These are phyloP conservation scores for Symmetrospora coprosmae DNA, from an alignment of 768 basidiomycete species.

Conservation along the genomic window DNA sequence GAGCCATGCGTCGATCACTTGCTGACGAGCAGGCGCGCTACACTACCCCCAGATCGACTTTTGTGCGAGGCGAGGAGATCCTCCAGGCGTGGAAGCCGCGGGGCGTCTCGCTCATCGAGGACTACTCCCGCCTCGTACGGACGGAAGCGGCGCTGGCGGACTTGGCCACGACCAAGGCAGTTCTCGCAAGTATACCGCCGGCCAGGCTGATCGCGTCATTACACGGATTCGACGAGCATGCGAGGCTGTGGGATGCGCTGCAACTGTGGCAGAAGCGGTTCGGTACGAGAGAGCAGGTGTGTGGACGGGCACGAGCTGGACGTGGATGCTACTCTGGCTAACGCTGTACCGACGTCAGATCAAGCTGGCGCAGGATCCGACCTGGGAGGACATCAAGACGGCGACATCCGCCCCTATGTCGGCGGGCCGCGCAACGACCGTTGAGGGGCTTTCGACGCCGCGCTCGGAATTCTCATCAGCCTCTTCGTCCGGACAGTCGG, in stretches of 20 bases:
- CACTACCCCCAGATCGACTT: constrained; percentile 52
- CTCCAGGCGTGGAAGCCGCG: constrained; percentile 73
- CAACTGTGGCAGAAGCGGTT: constrained; percentile 71
- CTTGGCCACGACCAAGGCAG: constrained; percentile 71
- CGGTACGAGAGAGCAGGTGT: constrained; percentile 60
- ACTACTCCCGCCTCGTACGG: constrained; percentile 57
- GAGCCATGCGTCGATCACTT: too few species aligned
- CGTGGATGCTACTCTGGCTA: constrained; percentile 8
- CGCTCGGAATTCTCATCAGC: too few species aligned
- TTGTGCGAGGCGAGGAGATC: constrained; percentile 79
- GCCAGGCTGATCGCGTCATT: constrained; percentile 14
- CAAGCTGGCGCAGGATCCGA: constrained; percentile 56
- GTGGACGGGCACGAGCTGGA: constrained; percentile 18
- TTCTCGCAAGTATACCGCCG: constrained; percentile 43
- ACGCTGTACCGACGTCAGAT: too few species aligned
- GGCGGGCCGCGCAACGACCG: neutral
- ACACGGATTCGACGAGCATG: constrained; percentile 23
- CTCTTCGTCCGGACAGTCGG: too few species aligned
- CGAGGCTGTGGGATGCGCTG: constrained; percentile 48
- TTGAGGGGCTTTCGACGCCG: too few species aligned
- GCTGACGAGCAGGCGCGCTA: too few species aligned
- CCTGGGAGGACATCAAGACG: constrained; percentile 45
- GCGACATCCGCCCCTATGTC: constrained; percentile 27
- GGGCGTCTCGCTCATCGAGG: constrained; percentile 75
- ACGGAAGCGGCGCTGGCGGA: constrained; percentile 68